Evolutionary conservation across 768 basidiomycete species (phyloP), one percentile per base, ranked within the genome.

Genomic region (Tricholoma flavovirens): DNA sequence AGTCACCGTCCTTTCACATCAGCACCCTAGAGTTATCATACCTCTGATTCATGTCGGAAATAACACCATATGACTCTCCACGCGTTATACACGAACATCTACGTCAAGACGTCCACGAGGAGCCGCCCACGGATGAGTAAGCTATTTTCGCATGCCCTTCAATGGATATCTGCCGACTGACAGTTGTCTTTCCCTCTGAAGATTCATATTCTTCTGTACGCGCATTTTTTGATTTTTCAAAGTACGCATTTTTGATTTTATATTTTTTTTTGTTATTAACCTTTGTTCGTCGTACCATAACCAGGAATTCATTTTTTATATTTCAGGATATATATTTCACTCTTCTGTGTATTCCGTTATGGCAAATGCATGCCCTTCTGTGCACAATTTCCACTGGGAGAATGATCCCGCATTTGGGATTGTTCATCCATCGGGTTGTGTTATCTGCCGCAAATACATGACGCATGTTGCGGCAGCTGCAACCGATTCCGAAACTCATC

Each of bases 401-500:
- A 55, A 53, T 46, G 46, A 59, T 46, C 59, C 63, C 2, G 55
- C 43, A 19, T 60, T 62, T 51, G 63, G 61, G 9, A 49, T 59
- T 14, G 54, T 64, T 12, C 63, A 64, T 42, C 24, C 56, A 6
- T 55, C 53, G 10, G 58, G 56, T 22, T 64, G 63, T 51, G 32
- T 21, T 2, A 35, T 53, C 19, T 64, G 63, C 32, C 35, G 46
- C 15, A 49, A 50, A 1, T 64, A 62, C 46, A 58, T 64, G 54
- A 55, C 52, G 49, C 63, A 64, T 30, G 21, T 62, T 7, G 58
- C 61, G 4, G 12, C 43, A 24, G 45, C 50, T 15, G 58, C 63
- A 24, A 42, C 26, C 42, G 53, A 53, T 40, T 14, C 45, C n/a
- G 53, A 53, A 4, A 30, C 56, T 21, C 54, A 58, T 26, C 42